phyloP scores from a whole-genome alignment of 768 basidiomycete genomes.

The Dendrothele bispora region DNA sequence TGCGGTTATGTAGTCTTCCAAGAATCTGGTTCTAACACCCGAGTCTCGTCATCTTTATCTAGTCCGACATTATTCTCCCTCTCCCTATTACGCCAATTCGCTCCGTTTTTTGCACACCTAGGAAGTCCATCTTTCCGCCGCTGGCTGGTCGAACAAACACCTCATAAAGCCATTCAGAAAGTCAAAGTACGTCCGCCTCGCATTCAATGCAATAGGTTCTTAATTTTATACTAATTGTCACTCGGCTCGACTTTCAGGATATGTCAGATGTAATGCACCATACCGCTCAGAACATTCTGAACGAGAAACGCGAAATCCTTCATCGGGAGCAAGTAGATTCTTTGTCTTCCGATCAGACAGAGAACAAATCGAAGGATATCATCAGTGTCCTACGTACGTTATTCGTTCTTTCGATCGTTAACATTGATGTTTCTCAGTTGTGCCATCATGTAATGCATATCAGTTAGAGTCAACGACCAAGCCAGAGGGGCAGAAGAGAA shows the following conservation, averaged over 20 bases:
- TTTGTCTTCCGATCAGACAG: too few relatives aligned
- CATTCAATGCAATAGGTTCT: background rate
- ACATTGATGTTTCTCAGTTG: background rate
- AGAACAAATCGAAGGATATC: constrained; percentile 51
- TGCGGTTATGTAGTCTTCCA: background rate
- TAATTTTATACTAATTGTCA: background rate
- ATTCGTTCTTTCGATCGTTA: background rate
- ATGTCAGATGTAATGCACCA: constrained; percentile 51
- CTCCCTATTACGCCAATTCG: constrained; percentile 44
- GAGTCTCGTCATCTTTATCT: constrained; percentile 1
- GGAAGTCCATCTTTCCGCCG: constrained; percentile 43
- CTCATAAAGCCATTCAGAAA: constrained; percentile 37
- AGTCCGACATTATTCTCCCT: constrained; percentile 48
- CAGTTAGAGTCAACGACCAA: constrained; percentile 39
- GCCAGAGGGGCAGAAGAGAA: constrained; percentile 32
- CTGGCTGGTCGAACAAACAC: constrained; percentile 40
- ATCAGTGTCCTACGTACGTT: constrained; percentile 48
- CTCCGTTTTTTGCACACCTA: constrained; percentile 41
- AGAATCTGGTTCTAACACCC: background rate
- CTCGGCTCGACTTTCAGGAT: constrained; percentile 5
- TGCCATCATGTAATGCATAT: background rate
- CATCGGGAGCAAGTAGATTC: constrained; percentile 16
- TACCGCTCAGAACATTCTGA: constrained; percentile 39
- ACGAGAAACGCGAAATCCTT: constrained; percentile 32
- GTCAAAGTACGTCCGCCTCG: constrained; percentile 23